Percentiles rank a stretch among this genome's conserved stretches.
Evolutionary conservation across 805 yeast species (phyloP).

Genomic region (Kodamaea hsintzibuensis): DNA sequence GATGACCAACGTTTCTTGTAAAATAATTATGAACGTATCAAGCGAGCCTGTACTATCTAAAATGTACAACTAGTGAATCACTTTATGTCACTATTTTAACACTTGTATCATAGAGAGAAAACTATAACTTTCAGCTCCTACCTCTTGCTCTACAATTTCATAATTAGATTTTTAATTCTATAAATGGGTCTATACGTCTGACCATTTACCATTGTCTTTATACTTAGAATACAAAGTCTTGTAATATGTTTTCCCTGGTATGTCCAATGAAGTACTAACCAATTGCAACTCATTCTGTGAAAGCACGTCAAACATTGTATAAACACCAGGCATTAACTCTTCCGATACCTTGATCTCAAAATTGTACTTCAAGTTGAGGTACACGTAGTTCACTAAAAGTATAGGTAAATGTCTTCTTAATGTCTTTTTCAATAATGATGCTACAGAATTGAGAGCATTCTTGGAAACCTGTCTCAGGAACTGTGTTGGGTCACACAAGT

Average conservation of each 20-base stretch:
- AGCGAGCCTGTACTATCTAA: background rate
- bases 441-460: constrained; percentile 51
- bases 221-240: constrained; percentile 70
- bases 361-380: constrained; percentile 49
- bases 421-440: constrained; percentile 55
- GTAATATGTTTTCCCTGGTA: constrained; percentile 67
- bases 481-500: constrained; percentile 70
- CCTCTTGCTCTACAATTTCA: background rate
- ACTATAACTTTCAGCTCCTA: too few relatives aligned
- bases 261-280: constrained; percentile 65
- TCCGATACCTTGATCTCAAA: constrained; percentile 49
- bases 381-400: constrained; percentile 59
- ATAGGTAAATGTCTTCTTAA: constrained; percentile 65
- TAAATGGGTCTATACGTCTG: constrained; percentile 30
- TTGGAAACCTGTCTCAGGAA: constrained; percentile 27
- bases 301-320: constrained; percentile 64
- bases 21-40: background rate
- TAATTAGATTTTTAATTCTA: background rate
- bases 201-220: constrained; percentile 81
- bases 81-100: too few relatives aligned
- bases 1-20: constrained; percentile 29
- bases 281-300: constrained; percentile 65
- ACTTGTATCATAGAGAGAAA: too few relatives aligned
- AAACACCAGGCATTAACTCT: constrained; percentile 56
- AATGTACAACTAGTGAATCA: background rate